These are phyloP conservation scores for Pistacia integerrima DNA, from an alignment of 345 rosid species.

Conservation along the genomic window DNA sequence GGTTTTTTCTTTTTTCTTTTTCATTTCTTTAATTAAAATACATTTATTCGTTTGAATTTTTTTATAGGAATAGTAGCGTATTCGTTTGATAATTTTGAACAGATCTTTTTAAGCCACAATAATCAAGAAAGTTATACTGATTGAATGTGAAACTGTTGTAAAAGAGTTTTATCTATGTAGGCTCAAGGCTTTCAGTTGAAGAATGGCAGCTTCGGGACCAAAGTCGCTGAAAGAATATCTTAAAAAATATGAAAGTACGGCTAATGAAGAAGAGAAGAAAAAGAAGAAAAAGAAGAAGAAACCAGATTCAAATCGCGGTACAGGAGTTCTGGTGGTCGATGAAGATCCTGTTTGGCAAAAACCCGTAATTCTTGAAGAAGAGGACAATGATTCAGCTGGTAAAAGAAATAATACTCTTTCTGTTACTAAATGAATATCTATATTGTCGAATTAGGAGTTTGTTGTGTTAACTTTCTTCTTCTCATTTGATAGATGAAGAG, in stretches of 20 bases:
- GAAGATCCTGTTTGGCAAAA: constrained; percentile 95
- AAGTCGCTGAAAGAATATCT: constrained; percentile 74
- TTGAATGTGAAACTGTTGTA: not conserved
- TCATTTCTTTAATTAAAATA: too few relatives aligned
- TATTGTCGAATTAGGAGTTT: constrained; percentile 9
- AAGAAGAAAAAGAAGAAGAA: constrained; percentile 63
- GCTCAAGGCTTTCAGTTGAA: not conserved
- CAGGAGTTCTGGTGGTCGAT: constrained; percentile 76
- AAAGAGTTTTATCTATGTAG: not conserved
- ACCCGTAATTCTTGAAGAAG: constrained; percentile 58
- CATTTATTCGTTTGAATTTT: too few relatives aligned
- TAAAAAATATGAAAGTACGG: constrained; percentile 60
- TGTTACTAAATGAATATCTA: not conserved
- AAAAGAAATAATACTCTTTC: constrained; percentile 11
- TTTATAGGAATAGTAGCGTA: too few relatives aligned
- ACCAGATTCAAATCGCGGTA: constrained; percentile 29
- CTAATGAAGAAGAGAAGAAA: constrained; percentile 52
- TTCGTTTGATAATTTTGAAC: too few relatives aligned
- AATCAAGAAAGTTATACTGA: not conserved
- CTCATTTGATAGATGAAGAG: constrained; percentile 50
- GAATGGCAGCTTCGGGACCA: constrained; percentile 44
- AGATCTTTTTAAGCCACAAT: too few relatives aligned
- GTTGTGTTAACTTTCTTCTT: not conserved
- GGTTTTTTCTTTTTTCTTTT: too few relatives aligned
- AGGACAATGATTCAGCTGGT: constrained; percentile 78